These are phyloP conservation scores for Anacardium occidentale DNA, from an alignment of 345 rosid species.

Conservation along the genomic window DNA sequence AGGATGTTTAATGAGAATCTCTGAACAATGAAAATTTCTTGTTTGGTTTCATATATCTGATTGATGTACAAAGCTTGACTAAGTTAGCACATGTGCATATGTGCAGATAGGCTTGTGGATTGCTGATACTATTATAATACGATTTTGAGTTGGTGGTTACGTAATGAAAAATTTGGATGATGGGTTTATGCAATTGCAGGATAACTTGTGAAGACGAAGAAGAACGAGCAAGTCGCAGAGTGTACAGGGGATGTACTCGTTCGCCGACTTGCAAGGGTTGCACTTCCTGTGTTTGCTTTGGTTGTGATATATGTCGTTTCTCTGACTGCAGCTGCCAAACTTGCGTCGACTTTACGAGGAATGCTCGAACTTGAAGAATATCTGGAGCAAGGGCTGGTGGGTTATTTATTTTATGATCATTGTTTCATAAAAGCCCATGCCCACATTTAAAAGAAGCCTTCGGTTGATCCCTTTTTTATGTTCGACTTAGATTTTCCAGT, in stretches of 20 bases:
- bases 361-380: slow-evolving; percentile 45
- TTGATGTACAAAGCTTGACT: neutral
- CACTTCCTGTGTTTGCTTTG: slow-evolving; percentile 96
- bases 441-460: slow-evolving; percentile 11
- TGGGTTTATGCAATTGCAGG: slow-evolving; percentile 44
- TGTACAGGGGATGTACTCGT: slow-evolving; percentile 78
- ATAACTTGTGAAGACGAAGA: slow-evolving; percentile 68
- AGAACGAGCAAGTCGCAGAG: slow-evolving; percentile 78
- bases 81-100: neutral
- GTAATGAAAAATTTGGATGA: neutral
- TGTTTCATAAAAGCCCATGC: neutral
- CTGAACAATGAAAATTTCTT: neutral
- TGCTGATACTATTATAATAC: neutral
- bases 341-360: slow-evolving; percentile 81
- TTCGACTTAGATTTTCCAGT: slow-evolving; percentile 19
- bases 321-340: slow-evolving; percentile 92
- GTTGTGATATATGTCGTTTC: slow-evolving; percentile 86
- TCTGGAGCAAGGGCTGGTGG: slow-evolving; percentile 3
- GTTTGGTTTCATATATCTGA: neutral
- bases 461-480: slow-evolving; percentile 8
- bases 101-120: neutral
- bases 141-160: slow-evolving; percentile 5
- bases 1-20: neutral
- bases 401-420: slow-evolving; percentile 13
- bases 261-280: slow-evolving; percentile 90